Base-by-base conservation (phyloP, 805 yeast species). In the Kuraishia floccosa region DNA sequence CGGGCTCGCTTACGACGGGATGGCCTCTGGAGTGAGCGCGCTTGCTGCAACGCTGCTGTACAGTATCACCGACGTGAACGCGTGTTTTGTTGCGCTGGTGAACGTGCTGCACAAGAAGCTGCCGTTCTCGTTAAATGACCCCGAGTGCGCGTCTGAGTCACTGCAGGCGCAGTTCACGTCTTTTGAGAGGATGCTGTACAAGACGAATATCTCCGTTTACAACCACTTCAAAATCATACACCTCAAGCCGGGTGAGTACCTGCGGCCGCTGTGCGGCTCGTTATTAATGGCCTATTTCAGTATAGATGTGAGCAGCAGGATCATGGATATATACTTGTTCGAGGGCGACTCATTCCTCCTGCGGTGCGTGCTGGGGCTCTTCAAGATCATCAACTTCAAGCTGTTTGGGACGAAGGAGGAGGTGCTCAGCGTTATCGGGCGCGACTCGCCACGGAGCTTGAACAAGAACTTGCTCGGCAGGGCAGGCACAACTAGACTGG, bases 281-380 rank as follows among this genome's bases (percentile, higher is more conserved):
- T 36, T 73, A 13, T 68, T 76, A 42, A 46, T 74, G 2, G 52
- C 58, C 30, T 56, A 62, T 17, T 43, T 75, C 27, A 46, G 59
- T 9, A 49, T 69, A 28, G 76, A 74, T 21, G 48, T 64, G 1
- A 47, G 68, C 6, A 53, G 63, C 17, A 61, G 72, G 11, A 39
- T 78, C 5, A 42, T 79, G 37, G 87, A 79, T 45, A 56, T 77
- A 4, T 63, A 63, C 45, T 46, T 76, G 8, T 75, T 76, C 45
- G 84, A 76, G 44, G 75, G 77, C 6, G 81, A 72, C 39, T 50
- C 65, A 2, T 60, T 75, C 38, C 44, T 78, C 30, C 50, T 73
- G 26, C 60, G 78, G 14, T 60, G 65, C 8, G 55, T 68, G 2
- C 47, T 78, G n/a, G 80, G 72, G 0, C 46, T 75, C 10, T 44